Evolutionary conservation across 2,329 filamentous ascomycete genomes (phyloP), one percentile per base, ranked within the genome.

Genomic region (Knufia fluminis): DNA sequence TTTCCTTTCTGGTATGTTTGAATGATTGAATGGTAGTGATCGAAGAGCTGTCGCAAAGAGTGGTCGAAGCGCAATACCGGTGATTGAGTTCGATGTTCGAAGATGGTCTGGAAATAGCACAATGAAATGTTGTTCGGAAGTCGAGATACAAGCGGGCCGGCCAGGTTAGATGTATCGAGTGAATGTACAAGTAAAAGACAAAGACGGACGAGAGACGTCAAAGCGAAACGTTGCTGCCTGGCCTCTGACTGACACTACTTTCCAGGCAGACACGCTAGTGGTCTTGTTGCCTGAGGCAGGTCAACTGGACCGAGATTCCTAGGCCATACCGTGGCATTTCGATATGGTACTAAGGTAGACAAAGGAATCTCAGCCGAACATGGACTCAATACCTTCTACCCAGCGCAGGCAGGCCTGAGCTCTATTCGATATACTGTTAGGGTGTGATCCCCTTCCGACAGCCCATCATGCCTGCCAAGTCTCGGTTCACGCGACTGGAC

Each of bases 401-500:
- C 32, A 46, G 43, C 43, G 32, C 43, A 22, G 43, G 43, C 43
- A 9, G 23, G 43, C 43, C 43, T 46, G 43, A 46, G 43, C 31
- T 35, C 17, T 36, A 22, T n/a, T 36, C 23, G 19, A 16, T 14
- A 36, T 16, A n/a, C 14, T 36, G 22, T n/a, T 16, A 32, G 39
- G 19, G 10, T 24, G 35, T 22, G 20, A n/a, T 49, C 52, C 50
- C 53, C 56, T 61, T 57, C 47, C 14, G 54, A 57, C 53, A 45
- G n/a, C 50, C 56, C 56, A 59, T 57, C 36, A 97, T 97, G 92
- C 76, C 90, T 58, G 72, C 83, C 63, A 95, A 94, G 75, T 94
- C 88, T 60, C 83, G 92, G 68, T 96, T 98, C 66, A 95, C 86
- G 52, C 84, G 85, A 79, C 86, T 98, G 57, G 92, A 98, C 70